phyloP scores from a whole-genome alignment of 371 early-diverging fungal species.

The Mucor mucedo region DNA sequence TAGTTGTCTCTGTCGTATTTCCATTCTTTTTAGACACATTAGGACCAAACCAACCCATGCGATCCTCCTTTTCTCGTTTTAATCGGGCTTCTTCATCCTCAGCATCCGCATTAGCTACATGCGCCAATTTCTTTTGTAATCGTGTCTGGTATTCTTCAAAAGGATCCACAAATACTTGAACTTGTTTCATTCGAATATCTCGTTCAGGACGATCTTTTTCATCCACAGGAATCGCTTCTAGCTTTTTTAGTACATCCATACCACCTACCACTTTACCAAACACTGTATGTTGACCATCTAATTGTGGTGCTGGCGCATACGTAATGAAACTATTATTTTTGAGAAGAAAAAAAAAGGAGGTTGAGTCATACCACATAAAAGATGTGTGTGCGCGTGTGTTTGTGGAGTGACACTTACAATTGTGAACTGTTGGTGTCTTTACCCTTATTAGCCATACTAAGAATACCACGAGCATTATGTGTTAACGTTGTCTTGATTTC shows the following conservation, averaged over 20 bases:
- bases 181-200: slow-evolving; percentile 74
- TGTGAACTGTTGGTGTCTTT: slow-evolving; percentile 86
- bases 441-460: slow-evolving; percentile 92
- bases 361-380: neutral
- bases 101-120: slow-evolving; percentile 48
- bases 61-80: slow-evolving; percentile 56
- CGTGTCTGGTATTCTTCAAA: slow-evolving; percentile 77
- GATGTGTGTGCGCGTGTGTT: neutral
- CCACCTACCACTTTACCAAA: slow-evolving; percentile 90
- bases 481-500: slow-evolving; percentile 76
- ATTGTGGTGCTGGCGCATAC: slow-evolving; percentile 76
- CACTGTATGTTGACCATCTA: slow-evolving; percentile 93
- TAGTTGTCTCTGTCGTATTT: slow-evolving; percentile 22
- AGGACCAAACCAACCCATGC: slow-evolving; percentile 78
- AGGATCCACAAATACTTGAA: slow-evolving; percentile 84
- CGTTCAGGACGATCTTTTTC: slow-evolving; percentile 73
- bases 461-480: slow-evolving; percentile 80
- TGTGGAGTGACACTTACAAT: slow-evolving; percentile 67
- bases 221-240: slow-evolving; percentile 80
- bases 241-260: slow-evolving; percentile 76
- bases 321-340: slow-evolving; percentile 76
- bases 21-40: slow-evolving; percentile 46
- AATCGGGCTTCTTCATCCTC: slow-evolving; percentile 47
- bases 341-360: too few species aligned
- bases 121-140: slow-evolving; percentile 53